Conservation (phyloP, 2,329 filamentous ascomycete species). For the Akanthomyces dipterigenus region DNA sequence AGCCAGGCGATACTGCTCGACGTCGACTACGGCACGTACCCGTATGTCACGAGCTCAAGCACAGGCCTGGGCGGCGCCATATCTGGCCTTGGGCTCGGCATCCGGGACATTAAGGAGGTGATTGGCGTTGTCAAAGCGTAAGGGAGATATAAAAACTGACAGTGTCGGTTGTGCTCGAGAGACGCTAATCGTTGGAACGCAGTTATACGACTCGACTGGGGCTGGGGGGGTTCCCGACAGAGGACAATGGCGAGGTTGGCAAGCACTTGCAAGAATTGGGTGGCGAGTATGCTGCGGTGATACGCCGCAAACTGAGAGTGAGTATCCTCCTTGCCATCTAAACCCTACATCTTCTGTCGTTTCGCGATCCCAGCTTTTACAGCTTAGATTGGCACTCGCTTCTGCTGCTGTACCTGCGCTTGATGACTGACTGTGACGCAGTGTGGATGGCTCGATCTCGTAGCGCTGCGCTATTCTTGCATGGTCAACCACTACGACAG, state of each 20-base stretch:
- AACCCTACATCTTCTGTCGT: no score
- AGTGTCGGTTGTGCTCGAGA: background rate
- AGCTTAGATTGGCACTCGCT: no score
- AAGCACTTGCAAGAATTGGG: conserved; percentile 28
- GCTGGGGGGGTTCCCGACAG: conserved; percentile 56
- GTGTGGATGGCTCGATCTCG: conserved; percentile 45
- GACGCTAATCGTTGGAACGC: background rate
- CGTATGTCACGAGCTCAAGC: conserved; percentile 23
- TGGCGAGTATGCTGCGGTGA: conserved; percentile 1
- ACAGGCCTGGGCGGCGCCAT: conserved; percentile 22
- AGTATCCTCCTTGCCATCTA: conserved; percentile 1
- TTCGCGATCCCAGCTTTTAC: no score
- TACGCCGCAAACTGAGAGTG: background rate
- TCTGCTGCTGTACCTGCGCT: background rate
- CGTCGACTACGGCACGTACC: conserved; percentile 21
- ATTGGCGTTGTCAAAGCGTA: conserved; percentile 56
- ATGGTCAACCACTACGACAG: conserved; percentile 58
- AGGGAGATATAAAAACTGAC: background rate
- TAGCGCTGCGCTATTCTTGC: conserved; percentile 57
- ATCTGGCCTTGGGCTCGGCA: conserved; percentile 30
- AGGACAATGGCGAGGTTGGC: conserved; percentile 35
- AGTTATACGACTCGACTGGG: conserved; percentile 54
- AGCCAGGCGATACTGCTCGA: conserved; percentile 4
- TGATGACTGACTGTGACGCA: conserved; percentile 21
- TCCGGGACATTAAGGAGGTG: conserved; percentile 48